Evolutionary conservation across 2,329 filamentous ascomycete species (phyloP), one percentile per base, ranked within the genome.

Genomic region (Phyllosticta citriasiana): DNA sequence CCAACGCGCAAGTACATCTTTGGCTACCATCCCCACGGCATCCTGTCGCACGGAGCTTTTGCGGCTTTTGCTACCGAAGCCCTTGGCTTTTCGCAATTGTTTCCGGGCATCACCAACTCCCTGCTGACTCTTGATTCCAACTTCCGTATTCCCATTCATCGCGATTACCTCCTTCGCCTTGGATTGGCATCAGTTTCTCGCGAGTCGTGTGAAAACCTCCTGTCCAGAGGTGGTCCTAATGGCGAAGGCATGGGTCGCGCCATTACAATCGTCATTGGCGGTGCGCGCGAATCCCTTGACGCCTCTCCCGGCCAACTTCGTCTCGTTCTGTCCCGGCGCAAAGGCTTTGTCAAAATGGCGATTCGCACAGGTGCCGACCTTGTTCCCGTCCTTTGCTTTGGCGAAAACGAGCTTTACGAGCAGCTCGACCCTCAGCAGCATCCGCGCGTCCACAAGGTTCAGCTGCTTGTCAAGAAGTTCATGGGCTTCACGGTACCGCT

Each of bases 41-140:
- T 99, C 73, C 97, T 99, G 69, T 94, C 89, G 4, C 91, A 97
- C 68, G 94, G 93, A n/a, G 93, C 92, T 0, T 97, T 93, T 77
- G 89, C 86, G 4, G 89, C 92, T 4, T 97, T 97, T 70, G 89
- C 82, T 3, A 97, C 93, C 0, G 92, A 97, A 68, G 91, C 91
- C 0, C 81, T 97, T 0, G 91, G 91, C 0, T 97, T 97, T 73
- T 82, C 84, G 0, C 84, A 89, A 61, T 84, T 96, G 64, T 99
- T 97, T 69, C 94, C 94, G 0, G 93, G 91, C 63, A 96, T 99
- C 73, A 96, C 89, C 54, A 97, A 97, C 75, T 92, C 89, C 7
- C 79, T 97, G 24, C 79, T 97, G 35, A 99, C 94, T 0, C 83
- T 99, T n/a, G 94, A 97, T 69, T 87, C 88, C 58, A 99, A 97